Conservation (phyloP, 768 basidiomycete genomes). For the Strobilomyces confusus region DNA sequence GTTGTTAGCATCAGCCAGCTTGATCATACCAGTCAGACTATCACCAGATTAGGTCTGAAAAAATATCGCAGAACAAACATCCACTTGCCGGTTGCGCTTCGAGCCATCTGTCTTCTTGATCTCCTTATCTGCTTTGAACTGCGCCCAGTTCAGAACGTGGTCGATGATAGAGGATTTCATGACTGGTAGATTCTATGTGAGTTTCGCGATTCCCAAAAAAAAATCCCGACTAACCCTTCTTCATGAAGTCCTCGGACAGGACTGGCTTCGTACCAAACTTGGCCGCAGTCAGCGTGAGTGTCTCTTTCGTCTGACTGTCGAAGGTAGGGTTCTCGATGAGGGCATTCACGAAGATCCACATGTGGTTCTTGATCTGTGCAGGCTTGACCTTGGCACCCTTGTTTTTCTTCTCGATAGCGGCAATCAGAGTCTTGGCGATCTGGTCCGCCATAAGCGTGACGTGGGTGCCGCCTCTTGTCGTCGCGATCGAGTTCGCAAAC, state of each 20-base stretch:
- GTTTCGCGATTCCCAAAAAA: neutral
- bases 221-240: constrained; percentile 66
- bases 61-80: neutral
- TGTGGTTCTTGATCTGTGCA: constrained; percentile 92
- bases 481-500: constrained; percentile 96
- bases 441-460: constrained; percentile 84
- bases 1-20: constrained; percentile 95
- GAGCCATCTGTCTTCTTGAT: constrained; percentile 94
- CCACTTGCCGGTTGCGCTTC: constrained; percentile 74
- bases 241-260: constrained; percentile 90
- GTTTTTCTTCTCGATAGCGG: constrained; percentile 92
- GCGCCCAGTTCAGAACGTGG: constrained; percentile 92
- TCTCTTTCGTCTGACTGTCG: constrained; percentile 99
- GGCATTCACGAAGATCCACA: constrained; percentile 97
- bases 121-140: constrained; percentile 93
- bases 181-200: constrained; percentile 43
- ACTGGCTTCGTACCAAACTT: constrained; percentile 90
- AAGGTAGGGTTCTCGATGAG: constrained; percentile 97
- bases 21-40: constrained; percentile 87
- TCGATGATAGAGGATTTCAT: constrained; percentile 87
- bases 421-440: constrained; percentile 78
- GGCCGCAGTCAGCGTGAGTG: constrained; percentile 75
- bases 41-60: neutral
- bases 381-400: constrained; percentile 93
- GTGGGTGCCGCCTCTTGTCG: constrained; percentile 94